phyloP scores from a whole-genome alignment of 2,329 filamentous ascomycete species.

The Aspergillus sp. region DNA sequence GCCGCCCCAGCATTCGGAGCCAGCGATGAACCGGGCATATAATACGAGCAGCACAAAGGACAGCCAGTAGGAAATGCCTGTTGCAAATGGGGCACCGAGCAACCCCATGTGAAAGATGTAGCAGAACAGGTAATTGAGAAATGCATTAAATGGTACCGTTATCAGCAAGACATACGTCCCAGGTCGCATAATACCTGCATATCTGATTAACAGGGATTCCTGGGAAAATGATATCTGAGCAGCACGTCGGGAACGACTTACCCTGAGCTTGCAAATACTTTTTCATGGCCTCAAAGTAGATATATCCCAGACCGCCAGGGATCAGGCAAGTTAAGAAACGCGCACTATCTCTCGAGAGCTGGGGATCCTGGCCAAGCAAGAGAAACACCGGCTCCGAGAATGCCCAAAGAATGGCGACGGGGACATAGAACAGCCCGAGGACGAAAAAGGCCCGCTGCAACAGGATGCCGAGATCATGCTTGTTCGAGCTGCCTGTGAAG shows the following conservation, averaged over 20 bases:
- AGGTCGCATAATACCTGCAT: slow-evolving; percentile 61
- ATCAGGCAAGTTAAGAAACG: slow-evolving; percentile 72
- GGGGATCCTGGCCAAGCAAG: slow-evolving; percentile 73
- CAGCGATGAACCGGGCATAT: slow-evolving; percentile 71
- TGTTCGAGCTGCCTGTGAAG: slow-evolving; percentile 79
- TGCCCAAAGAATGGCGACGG: slow-evolving; percentile 72
- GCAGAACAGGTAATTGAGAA: slow-evolving; percentile 68
- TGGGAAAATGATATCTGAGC: neutral
- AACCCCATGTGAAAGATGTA: slow-evolving; percentile 71
- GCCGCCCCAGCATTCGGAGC: slow-evolving; percentile 79
- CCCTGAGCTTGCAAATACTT: slow-evolving; percentile 62
- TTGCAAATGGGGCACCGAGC: slow-evolving; percentile 77
- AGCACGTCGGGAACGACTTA: slow-evolving; percentile 25
- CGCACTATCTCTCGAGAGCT: slow-evolving; percentile 72
- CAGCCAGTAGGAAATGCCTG: slow-evolving; percentile 81
- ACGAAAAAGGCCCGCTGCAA: slow-evolving; percentile 76
- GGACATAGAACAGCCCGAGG: slow-evolving; percentile 69
- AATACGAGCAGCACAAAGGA: slow-evolving; percentile 75
- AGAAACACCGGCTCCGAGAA: slow-evolving; percentile 74
- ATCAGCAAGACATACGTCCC: slow-evolving; percentile 65
- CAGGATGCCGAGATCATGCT: slow-evolving; percentile 74
- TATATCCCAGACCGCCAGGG: slow-evolving; percentile 80
- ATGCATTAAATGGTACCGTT: slow-evolving; percentile 61
- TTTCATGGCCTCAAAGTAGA: slow-evolving; percentile 80
- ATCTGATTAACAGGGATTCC: neutral